Evolutionary conservation across 352 stramenopile species (phyloP).

Genomic region (Phytophthora citrophthora): DNA sequence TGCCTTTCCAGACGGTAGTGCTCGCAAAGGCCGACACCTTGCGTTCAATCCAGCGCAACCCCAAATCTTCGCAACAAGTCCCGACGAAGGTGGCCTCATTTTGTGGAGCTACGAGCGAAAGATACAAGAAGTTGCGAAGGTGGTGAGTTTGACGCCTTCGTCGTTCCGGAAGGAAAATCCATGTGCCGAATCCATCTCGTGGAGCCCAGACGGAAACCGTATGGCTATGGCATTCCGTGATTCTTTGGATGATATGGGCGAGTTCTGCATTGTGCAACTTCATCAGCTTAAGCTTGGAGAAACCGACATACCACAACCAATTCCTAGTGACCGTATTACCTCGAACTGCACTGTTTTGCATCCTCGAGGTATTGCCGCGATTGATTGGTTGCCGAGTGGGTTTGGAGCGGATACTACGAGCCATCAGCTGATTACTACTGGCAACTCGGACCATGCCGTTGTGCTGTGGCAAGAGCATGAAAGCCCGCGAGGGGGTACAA

Average conservation of each 20-base stretch:
- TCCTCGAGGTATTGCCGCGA: constrained; percentile 63
- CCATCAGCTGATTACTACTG: constrained; percentile 67
- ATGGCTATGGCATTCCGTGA: constrained; percentile 85
- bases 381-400: constrained; percentile 71
- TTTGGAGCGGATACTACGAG: constrained; percentile 54
- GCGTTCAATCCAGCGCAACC: constrained; percentile 79
- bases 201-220: constrained; percentile 76
- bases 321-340: constrained; percentile 64
- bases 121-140: constrained; percentile 63
- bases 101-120: constrained; percentile 80
- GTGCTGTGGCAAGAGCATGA: constrained; percentile 81
- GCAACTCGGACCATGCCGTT: constrained; percentile 73
- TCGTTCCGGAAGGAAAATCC: constrained; percentile 72
- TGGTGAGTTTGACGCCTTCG: constrained; percentile 59
- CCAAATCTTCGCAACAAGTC: constrained; percentile 77
- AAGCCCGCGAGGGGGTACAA: constrained; percentile 24
- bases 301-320: constrained; percentile 43
- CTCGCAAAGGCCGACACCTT: constrained; percentile 74
- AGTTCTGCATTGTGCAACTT: constrained; percentile 81
- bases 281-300: constrained; percentile 67
- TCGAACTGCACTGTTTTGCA: constrained; percentile 71
- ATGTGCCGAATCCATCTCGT: constrained; percentile 78
- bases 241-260: constrained; percentile 55
- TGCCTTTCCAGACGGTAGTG: constrained; percentile 65
- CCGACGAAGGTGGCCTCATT: constrained; percentile 81